Percentiles rank a stretch among this genome's conserved stretches.
Evolutionary conservation across 23 red algal species (phyloP).

Genomic region (Agarophyton chilense): DNA sequence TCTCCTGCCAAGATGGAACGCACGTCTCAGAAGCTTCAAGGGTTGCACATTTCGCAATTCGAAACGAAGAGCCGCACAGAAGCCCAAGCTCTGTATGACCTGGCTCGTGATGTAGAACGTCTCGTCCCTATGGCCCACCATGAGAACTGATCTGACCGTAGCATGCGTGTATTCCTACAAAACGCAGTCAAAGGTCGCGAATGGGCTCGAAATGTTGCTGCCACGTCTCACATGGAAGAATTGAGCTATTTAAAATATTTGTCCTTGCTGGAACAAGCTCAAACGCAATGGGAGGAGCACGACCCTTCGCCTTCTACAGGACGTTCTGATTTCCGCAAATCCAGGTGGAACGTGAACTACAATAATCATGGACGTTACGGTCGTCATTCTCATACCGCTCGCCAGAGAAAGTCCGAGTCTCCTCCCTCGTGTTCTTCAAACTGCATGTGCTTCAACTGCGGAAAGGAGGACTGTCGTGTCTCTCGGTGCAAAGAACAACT

Average conservation of each 20-base stretch:
- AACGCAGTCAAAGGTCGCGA: not conserved
- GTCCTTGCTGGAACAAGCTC: constrained; percentile 10
- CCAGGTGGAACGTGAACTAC: constrained; percentile 39
- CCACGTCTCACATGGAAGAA: not conserved
- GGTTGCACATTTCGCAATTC: not conserved
- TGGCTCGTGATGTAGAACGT: not conserved
- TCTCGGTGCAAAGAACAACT: not conserved
- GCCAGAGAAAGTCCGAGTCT: not conserved
- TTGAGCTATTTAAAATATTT: constrained; percentile 4
- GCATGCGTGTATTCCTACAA: not conserved
- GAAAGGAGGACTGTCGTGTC: not conserved
- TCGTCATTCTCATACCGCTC: not conserved
- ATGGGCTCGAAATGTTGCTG: not conserved
- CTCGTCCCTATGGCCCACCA: not conserved
- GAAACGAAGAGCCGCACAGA: not conserved
- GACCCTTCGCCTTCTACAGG: not conserved
- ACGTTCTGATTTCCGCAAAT: not conserved
- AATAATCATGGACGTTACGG: not conserved
- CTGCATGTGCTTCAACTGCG: constrained; percentile 41
- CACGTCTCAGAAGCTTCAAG: not conserved
- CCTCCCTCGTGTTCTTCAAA: too few species aligned
- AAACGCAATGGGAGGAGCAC: constrained; percentile 8
- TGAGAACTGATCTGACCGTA: not conserved
- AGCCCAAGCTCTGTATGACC: not conserved
- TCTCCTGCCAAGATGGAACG: not conserved